These are phyloP conservation scores for Lanzia echinophila DNA, from an alignment of 2,329 filamentous ascomycete species.

Conservation along the genomic window DNA sequence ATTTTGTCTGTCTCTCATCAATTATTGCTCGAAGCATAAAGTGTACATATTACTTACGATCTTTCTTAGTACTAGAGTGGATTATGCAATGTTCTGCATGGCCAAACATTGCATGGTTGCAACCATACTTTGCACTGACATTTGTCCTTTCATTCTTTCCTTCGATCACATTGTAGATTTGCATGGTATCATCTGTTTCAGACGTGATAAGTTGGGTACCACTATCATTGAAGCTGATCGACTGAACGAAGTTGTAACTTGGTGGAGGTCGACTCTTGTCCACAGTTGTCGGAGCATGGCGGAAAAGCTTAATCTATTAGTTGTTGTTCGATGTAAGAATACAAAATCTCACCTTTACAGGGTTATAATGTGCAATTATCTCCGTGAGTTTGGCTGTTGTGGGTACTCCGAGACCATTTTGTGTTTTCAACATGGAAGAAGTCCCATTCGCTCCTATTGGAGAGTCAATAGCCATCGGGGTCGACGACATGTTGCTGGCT, in stretches of 20 bases:
- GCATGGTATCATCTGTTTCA: constrained; percentile 89
- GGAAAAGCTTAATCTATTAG: constrained; percentile 46
- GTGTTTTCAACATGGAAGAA: constrained; percentile 9
- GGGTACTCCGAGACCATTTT: constrained; percentile 19
- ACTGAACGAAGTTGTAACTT: constrained; percentile 61
- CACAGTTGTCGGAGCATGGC: constrained; percentile 45
- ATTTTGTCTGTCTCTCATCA: constrained; percentile 57
- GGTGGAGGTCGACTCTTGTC: constrained; percentile 28
- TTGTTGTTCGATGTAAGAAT: constrained; percentile 9
- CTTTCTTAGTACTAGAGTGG: constrained; percentile 92
- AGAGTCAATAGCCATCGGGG: constrained; percentile 30
- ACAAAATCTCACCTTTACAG: constrained; percentile 59
- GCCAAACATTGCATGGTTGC: constrained; percentile 88
- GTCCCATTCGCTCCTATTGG: constrained; percentile 23
- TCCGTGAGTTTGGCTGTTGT: constrained; percentile 62
- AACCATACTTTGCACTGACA: constrained; percentile 94
- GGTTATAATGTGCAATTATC: constrained; percentile 69
- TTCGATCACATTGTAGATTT: constrained; percentile 90
- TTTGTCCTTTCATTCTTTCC: constrained; percentile 84
- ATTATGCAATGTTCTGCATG: constrained; percentile 83
- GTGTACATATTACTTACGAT: constrained; percentile 48
- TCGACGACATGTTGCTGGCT: constrained; percentile 23
- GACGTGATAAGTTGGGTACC: constrained; percentile 89
- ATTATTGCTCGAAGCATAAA: not conserved
- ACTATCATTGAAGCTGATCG: constrained; percentile 92